These are phyloP conservation scores for Candida patagonica DNA, from an alignment of 805 yeast genomes.

Conservation along the genomic window DNA sequence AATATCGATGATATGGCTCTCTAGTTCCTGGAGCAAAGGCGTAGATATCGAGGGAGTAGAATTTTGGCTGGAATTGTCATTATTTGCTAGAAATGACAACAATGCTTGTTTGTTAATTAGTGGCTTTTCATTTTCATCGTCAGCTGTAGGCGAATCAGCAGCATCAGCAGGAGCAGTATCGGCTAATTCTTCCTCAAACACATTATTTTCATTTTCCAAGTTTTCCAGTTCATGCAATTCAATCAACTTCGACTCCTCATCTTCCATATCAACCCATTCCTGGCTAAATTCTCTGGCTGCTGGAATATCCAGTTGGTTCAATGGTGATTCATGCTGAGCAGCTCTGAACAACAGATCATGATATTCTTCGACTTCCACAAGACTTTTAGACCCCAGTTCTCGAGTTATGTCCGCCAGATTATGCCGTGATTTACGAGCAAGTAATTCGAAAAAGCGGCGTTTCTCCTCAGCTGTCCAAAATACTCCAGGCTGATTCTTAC, in stretches of 20 bases:
- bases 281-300: constrained; percentile 20
- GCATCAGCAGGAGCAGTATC: background rate
- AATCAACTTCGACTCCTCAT: constrained; percentile 7
- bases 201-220: too few species aligned
- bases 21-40: too few species aligned
- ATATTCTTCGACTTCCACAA: constrained; percentile 20
- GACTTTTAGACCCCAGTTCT: constrained; percentile 16
- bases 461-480: constrained; percentile 20
- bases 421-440: constrained; percentile 20
- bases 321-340: background rate
- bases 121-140: constrained; percentile 1
- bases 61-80: too few species aligned
- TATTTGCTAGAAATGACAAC: background rate
- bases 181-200: background rate
- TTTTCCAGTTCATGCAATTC: background rate
- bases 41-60: too few species aligned
- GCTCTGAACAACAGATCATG: constrained; percentile 13
- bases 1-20: too few species aligned
- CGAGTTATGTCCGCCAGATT: constrained; percentile 16
- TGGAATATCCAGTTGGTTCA: constrained; percentile 17
- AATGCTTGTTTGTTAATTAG: background rate
- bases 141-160: background rate
- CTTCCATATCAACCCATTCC: constrained; percentile 17
- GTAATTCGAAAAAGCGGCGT: constrained; percentile 15
- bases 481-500: constrained; percentile 2